Conservation (phyloP, 1,139 yeast genomes). For the Meyerozyma smithsonii region DNA sequence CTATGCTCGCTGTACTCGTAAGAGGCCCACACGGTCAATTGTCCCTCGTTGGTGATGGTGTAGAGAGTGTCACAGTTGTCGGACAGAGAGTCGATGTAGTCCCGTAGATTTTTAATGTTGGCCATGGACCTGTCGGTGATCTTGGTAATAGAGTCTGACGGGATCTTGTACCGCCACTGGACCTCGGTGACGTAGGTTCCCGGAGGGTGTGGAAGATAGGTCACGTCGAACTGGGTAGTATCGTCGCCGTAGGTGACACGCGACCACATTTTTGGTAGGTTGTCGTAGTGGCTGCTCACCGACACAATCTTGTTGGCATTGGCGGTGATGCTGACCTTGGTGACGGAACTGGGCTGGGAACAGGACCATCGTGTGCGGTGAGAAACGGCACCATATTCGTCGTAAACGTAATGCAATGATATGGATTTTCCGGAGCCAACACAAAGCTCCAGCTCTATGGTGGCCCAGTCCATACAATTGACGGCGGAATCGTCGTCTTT, state of each 20-base stretch:
- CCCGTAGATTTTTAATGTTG: constrained; percentile 34
- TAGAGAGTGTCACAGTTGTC: constrained; percentile 46
- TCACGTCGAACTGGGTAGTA: constrained; percentile 64
- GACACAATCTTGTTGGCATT: constrained; percentile 62
- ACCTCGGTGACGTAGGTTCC: constrained; percentile 46
- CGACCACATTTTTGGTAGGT: constrained; percentile 73
- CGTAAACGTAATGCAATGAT: constrained; percentile 48
- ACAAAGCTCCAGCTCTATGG: constrained; percentile 49
- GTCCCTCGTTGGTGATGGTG: constrained; percentile 52
- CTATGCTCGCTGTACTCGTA: constrained; percentile 57
- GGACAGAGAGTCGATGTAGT: constrained; percentile 24
- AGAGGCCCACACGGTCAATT: constrained; percentile 69
- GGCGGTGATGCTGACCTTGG: constrained; percentile 51
- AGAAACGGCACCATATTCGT: constrained; percentile 38
- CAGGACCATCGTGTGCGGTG: constrained; percentile 49
- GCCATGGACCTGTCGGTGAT: constrained; percentile 28
- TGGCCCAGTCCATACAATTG: constrained; percentile 66
- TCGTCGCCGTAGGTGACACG: constrained; percentile 66
- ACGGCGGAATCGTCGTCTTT: constrained; percentile 31
- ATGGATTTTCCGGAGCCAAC: constrained; percentile 52
- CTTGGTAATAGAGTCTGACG: constrained; percentile 5
- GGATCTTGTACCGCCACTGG: constrained; percentile 9
- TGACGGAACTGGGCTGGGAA: constrained; percentile 54
- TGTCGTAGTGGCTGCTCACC: constrained; percentile 57
- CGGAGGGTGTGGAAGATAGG: constrained; percentile 60